These are phyloP conservation scores for Candida cerambycidarum DNA, from an alignment of 805 yeast species.

Conservation along the genomic window DNA sequence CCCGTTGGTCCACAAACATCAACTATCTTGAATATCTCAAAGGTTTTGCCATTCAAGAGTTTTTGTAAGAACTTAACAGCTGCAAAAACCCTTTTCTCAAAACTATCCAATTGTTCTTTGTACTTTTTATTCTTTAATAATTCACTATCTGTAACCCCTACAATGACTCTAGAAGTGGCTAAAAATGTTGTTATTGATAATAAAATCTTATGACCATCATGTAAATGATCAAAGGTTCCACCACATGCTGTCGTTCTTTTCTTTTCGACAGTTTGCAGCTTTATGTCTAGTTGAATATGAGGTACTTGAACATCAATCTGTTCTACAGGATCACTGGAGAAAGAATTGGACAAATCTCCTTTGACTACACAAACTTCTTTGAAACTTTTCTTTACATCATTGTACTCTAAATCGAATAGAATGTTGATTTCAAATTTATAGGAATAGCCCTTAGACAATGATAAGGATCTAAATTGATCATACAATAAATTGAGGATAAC, in stretches of 20 bases:
- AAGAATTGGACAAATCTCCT: neutral
- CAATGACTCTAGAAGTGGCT: constrained; percentile 53
- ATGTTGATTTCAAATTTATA: constrained; percentile 31
- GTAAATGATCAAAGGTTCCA: constrained; percentile 96
- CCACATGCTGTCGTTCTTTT: constrained; percentile 64
- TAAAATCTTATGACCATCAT: constrained; percentile 90
- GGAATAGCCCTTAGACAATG: constrained; percentile 20
- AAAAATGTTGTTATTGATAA: constrained; percentile 70
- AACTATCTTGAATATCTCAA: constrained; percentile 61
- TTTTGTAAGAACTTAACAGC: constrained; percentile 50
- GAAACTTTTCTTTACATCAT: neutral
- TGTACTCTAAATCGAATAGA: constrained; percentile 21
- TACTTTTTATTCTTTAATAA: constrained; percentile 74
- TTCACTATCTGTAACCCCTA: constrained; percentile 82
- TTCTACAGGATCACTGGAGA: neutral
- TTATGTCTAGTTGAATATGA: neutral
- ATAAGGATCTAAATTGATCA: constrained; percentile 22
- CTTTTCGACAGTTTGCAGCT: neutral
- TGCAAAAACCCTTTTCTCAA: constrained; percentile 45
- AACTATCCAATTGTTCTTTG: constrained; percentile 61
- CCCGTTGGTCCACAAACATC: constrained; percentile 97
- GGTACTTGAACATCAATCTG: neutral
- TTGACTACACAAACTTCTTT: neutral
- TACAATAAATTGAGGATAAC: constrained; percentile 29
- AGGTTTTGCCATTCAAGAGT: constrained; percentile 42